Conservation (phyloP, 805 yeast genomes). For the Suhomyces xylopsoci region DNA sequence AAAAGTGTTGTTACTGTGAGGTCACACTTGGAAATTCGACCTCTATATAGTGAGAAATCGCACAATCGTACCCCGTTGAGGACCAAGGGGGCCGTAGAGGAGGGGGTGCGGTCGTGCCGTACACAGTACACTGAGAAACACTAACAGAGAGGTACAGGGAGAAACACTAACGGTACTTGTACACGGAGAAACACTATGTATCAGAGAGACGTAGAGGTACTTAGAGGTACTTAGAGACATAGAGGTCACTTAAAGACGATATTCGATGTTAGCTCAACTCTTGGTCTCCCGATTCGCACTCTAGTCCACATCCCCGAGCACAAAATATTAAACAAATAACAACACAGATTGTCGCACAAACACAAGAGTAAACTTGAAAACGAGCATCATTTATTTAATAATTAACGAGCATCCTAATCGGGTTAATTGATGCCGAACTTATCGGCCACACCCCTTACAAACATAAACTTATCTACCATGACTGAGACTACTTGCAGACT, state of each 20-base stretch:
- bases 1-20: neutral
- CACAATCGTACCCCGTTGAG: conserved; percentile 1
- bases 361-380: neutral
- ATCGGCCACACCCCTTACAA: neutral
- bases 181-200: too few species aligned
- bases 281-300: too few species aligned
- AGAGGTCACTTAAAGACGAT: too few species aligned
- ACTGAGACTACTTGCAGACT: too few species aligned
- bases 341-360: neutral
- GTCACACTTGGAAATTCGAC: conserved; percentile 1
- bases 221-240: too few species aligned
- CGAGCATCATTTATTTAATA: neutral
- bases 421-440: neutral
- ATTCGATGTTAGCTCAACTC: too few species aligned
- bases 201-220: too few species aligned
- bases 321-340: neutral
- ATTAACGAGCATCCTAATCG: neutral
- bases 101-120: conserved; percentile 6
- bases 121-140: too few species aligned
- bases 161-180: too few species aligned
- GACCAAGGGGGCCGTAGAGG: neutral
- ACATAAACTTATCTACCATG: too few species aligned
- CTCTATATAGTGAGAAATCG: conserved; percentile 2
- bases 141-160: too few species aligned
- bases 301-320: too few species aligned